Base-by-base conservation (phyloP, 2,329 filamentous ascomycete species). In the Anthostomella pinea region DNA sequence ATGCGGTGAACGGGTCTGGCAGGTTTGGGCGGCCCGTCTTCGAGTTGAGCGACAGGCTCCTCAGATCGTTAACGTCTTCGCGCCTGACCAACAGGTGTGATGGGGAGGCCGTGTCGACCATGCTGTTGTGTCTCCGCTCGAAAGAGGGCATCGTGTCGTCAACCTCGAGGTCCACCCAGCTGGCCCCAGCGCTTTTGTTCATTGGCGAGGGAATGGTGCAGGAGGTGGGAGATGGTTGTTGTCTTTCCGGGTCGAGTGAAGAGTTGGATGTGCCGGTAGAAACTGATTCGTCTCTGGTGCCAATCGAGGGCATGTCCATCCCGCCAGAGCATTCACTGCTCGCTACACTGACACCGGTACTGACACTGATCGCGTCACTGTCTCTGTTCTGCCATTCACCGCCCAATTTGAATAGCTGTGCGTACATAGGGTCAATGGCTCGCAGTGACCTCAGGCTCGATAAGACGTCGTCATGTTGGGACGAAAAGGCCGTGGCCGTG, bases 211-310 rank as follows among this genome's bases (percentile, higher is more conserved):
- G 39, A 14, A 38, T 34, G 24, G 48, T 51, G 25, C 46, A 33
- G 32, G 46, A 41, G 29, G 27, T 39, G 41, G 51, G 48, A 16
- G 45, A 45, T 8, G 45, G 32, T 27, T 18, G 32, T 27, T 18
- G 58, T 57, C 40, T 59, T 15, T 58, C 63, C 2, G 62, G 59
- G 5, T 61, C 60, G 20, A 68, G 48, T 14, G 65, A 67, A 3
- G 68, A 69, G 20, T 64, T 64, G 17, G 61, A 48, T 2, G 68
- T 69, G 22, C 57, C 46, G 30, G n/a, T n/a, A n/a, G n/a, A n/a
- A n/a, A 68, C 56, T 0, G 67, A 70, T 28, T 58, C 61, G 19
- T 63, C 58, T 24, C 61, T 54, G 7, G 51, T 57, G 7, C 57
- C 56, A 20, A 59, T 46, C 11, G 58, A 59, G 8, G 56, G 54